Conservation (phyloP, 2,329 filamentous ascomycete species). For the Colletotrichum somersetense region DNA sequence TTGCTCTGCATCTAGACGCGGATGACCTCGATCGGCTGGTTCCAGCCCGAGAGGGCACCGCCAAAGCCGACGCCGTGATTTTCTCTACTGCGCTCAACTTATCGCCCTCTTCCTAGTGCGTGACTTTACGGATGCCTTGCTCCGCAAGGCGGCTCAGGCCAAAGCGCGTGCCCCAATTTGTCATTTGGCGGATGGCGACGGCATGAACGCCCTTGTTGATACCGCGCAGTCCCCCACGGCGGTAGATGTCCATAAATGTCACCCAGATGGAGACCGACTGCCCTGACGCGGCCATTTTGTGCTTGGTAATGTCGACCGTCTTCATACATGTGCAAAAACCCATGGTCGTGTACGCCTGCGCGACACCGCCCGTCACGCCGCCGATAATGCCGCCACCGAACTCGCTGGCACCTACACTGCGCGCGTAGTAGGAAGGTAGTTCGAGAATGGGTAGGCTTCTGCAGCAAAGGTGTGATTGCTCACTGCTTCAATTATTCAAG, state of each 20-base stretch:
- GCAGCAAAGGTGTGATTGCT: too few species aligned
- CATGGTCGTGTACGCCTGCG: slow-evolving; percentile 99
- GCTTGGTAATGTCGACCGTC: slow-evolving; percentile 99
- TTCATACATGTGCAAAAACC: slow-evolving; percentile 99
- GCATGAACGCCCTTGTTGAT: slow-evolving; percentile 99
- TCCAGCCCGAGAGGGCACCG: slow-evolving; percentile 97
- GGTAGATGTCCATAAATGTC: slow-evolving; percentile 98
- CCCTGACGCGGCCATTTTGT: slow-evolving; percentile 89
- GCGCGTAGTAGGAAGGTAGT: slow-evolving; percentile 76
- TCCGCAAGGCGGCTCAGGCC: slow-evolving; percentile 93
- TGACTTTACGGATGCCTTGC: slow-evolving; percentile 82
- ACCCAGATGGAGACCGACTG: slow-evolving; percentile 89
- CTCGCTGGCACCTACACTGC: slow-evolving; percentile 81
- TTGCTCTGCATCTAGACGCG: slow-evolving; percentile 99
- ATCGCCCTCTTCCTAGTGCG: slow-evolving; percentile 82
- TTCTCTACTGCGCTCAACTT: slow-evolving; percentile 87
- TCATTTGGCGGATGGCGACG: slow-evolving; percentile 98
- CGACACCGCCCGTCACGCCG: slow-evolving; percentile 93
- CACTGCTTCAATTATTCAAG: too few species aligned
- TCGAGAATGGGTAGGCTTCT: too few species aligned
- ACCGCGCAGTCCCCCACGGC: slow-evolving; percentile 89
- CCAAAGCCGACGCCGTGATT: slow-evolving; percentile 85
- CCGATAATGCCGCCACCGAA: slow-evolving; percentile 91
- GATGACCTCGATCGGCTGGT: slow-evolving; percentile 99
- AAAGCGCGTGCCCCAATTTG: slow-evolving; percentile 98